phyloP scores from a whole-genome alignment of 2,329 filamentous ascomycete genomes.

The Alternaria atra region DNA sequence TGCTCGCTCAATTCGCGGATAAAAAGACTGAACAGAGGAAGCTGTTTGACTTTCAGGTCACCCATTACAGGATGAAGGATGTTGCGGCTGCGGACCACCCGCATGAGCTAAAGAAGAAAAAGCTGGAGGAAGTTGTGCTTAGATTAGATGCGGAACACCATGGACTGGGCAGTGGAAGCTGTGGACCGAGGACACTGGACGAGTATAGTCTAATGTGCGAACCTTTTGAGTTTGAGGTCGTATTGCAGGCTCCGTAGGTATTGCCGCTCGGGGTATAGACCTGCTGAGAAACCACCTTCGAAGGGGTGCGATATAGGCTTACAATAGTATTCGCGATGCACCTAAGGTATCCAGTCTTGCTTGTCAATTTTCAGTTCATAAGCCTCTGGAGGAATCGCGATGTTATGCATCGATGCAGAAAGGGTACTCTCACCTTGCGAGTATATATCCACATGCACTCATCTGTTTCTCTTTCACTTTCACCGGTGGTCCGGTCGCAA shows the following conservation, averaged over 20 bases:
- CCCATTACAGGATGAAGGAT: constrained; percentile 62
- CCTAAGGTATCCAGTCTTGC: neutral
- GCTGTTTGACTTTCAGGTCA: constrained; percentile 62
- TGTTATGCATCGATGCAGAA: neutral
- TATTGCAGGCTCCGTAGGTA: constrained; percentile 25
- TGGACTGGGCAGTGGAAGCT: constrained; percentile 69
- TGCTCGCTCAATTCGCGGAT: constrained; percentile 44
- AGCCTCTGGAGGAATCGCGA: too few species aligned
- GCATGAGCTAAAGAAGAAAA: constrained; percentile 65
- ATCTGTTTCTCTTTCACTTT: neutral
- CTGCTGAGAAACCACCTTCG: neutral
- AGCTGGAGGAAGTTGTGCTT: constrained; percentile 65
- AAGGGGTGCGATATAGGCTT: neutral
- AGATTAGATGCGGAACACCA: constrained; percentile 70
- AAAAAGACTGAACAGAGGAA: constrained; percentile 19
- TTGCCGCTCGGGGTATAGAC: neutral
- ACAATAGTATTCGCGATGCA: neutral
- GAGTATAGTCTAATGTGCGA: constrained; percentile 51
- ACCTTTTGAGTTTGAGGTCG: constrained; percentile 50
- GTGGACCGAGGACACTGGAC: constrained; percentile 63
- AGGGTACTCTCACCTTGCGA: neutral
- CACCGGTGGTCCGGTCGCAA: neutral
- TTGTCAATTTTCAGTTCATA: neutral
- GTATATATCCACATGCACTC: neutral
- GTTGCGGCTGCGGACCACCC: constrained; percentile 70